phyloP scores from a whole-genome alignment of 2,329 filamentous ascomycete genomes.

The Exophiala calicioides region DNA sequence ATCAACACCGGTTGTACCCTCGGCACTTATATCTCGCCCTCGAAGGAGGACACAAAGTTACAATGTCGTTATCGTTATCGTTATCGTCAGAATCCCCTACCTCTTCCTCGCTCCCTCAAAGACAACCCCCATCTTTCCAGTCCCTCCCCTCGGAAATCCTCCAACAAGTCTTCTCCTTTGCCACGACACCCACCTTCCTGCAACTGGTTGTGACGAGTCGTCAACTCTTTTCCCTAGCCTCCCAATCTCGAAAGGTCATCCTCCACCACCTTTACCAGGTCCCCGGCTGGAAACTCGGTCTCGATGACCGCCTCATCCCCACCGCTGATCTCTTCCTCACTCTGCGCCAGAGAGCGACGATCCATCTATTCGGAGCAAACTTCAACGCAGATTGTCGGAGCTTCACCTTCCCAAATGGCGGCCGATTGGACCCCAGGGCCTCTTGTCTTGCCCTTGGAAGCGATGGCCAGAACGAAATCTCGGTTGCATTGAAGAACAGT shows the following conservation, averaged over 20 bases:
- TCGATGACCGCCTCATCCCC: conserved; percentile 21
- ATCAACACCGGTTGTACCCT: too few relatives aligned
- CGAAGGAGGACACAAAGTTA: too few relatives aligned
- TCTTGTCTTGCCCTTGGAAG: conserved; percentile 34
- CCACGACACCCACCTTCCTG: conserved; percentile 40
- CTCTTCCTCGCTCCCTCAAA: too few relatives aligned
- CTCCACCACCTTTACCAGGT: conserved; percentile 39
- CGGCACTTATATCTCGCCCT: too few relatives aligned
- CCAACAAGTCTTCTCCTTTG: conserved; percentile 39
- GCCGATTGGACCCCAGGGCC: conserved; percentile 37
- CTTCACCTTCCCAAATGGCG: conserved; percentile 31
- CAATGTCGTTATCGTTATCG: too few relatives aligned
- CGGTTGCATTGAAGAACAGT: conserved; percentile 37
- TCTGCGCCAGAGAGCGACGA: conserved; percentile 36
- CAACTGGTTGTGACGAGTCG: conserved; percentile 41
- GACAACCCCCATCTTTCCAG: neutral
- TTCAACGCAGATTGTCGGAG: conserved; percentile 36
- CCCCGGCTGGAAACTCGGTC: conserved; percentile 35
- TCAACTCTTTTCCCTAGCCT: conserved; percentile 39
- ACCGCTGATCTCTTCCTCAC: conserved; percentile 36
- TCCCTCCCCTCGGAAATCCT: conserved; percentile 43
- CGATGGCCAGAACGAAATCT: conserved; percentile 27
- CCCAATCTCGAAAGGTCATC: conserved; percentile 38
- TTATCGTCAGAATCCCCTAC: too few relatives aligned
- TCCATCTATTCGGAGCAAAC: conserved; percentile 41